Conservation (phyloP, 2,329 filamentous ascomycete genomes). For the Pseudocercospora crystallina region DNA sequence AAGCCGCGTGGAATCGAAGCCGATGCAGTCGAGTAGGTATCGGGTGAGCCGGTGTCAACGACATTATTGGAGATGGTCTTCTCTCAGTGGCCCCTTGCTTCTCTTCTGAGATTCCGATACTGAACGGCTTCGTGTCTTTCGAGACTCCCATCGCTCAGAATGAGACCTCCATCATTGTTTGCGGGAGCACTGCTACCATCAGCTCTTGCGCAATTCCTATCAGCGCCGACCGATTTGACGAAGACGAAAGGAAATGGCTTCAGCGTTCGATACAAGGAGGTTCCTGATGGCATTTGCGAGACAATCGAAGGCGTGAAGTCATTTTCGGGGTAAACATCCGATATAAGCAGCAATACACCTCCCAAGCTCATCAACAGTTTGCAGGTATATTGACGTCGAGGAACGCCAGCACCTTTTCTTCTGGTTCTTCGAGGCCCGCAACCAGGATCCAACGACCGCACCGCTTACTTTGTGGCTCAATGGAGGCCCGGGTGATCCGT, state of each 20-base stretch:
- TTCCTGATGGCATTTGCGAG: constrained; percentile 56
- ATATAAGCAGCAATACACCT: constrained; percentile 53
- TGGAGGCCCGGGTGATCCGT: constrained; percentile 59
- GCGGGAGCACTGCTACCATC: background rate
- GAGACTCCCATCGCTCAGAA: background rate
- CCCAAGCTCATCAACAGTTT: constrained; percentile 35
- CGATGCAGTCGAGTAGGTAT: too few relatives aligned
- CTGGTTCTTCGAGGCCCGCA: constrained; percentile 58
- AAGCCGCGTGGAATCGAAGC: too few relatives aligned
- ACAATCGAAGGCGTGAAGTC: constrained; percentile 57
- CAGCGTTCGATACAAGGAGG: constrained; percentile 60
- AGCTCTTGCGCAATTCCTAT: constrained; percentile 42
- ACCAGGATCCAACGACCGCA: constrained; percentile 52
- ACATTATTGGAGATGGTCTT: too few relatives aligned
- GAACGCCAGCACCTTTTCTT: constrained; percentile 53
- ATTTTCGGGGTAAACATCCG: constrained; percentile 51
- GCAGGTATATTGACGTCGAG: constrained; percentile 46
- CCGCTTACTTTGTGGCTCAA: constrained; percentile 63
- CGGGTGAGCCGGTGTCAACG: too few relatives aligned
- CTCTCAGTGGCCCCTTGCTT: too few relatives aligned
- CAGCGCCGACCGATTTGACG: constrained; percentile 45
- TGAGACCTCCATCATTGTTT: background rate
- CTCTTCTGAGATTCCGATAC: too few relatives aligned
- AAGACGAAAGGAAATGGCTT: constrained; percentile 47
- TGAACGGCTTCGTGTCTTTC: too few relatives aligned